These are phyloP conservation scores for Talaromyces sp. DNA, from an alignment of 2,329 filamentous ascomycete genomes.

Conservation along the genomic window DNA sequence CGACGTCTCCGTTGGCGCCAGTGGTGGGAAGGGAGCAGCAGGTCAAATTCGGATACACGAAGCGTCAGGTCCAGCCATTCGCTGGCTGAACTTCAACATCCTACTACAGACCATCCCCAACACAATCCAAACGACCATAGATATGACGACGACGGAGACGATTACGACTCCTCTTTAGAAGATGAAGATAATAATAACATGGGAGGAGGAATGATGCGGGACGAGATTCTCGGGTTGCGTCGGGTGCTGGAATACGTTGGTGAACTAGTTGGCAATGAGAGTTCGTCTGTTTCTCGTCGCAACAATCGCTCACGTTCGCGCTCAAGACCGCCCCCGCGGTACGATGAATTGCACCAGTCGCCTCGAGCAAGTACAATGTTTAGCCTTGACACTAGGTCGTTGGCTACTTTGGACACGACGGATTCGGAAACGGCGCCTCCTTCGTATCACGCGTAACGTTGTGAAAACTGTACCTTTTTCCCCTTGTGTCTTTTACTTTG, in stretches of 20 bases:
- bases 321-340: constrained; percentile 5
- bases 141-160: neutral
- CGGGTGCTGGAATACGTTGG: constrained; percentile 51
- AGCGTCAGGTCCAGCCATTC: constrained; percentile 31
- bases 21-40: constrained; percentile 39
- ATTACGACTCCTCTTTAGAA: neutral
- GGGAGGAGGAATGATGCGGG: constrained; percentile 43
- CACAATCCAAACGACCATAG: constrained; percentile 16
- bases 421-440: constrained; percentile 17
- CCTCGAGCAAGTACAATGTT: constrained; percentile 23
- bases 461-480: neutral
- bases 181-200: constrained; percentile 23
- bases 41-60: constrained; percentile 10
- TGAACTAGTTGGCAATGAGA: constrained; percentile 39
- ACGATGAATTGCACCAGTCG: constrained; percentile 15
- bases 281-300: constrained; percentile 16
- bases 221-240: constrained; percentile 49
- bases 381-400: constrained; percentile 24
- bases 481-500: neutral
- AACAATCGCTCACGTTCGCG: constrained; percentile 7
- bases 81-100: constrained; percentile 41
- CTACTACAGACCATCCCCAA: constrained; percentile 17
- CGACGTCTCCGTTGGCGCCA: constrained; percentile 47
- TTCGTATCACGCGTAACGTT: constrained; percentile 14
- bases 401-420: constrained; percentile 24